Evolutionary conservation across 2,329 filamentous ascomycete species (phyloP).

Genomic region (Neofusicoccum sp.): DNA sequence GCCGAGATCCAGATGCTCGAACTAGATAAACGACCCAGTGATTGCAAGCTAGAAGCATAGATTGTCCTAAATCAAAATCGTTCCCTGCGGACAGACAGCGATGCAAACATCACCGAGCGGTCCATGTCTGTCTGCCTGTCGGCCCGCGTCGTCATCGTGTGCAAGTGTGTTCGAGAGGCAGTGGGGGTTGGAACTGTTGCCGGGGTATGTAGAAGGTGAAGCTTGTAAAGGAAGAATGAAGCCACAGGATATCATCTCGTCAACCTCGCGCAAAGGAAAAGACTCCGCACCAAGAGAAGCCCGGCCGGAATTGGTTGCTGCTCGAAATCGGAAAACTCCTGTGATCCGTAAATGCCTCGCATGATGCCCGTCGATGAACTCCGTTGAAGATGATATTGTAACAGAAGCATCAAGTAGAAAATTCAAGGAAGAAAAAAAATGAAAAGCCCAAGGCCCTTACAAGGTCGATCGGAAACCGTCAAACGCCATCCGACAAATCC

Average conservation of each 20-base stretch:
- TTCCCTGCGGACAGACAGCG: conserved; percentile 12
- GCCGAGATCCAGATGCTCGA: conserved; percentile 16
- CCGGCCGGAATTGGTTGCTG: conserved; percentile 6
- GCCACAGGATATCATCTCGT: conserved; percentile 19
- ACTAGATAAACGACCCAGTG: conserved; percentile 9
- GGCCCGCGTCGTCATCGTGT: conserved; percentile 18
- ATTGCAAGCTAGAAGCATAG: background rate
- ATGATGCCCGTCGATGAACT: conserved; percentile 16
- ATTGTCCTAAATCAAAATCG: conserved; percentile 8
- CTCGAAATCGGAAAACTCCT: conserved; percentile 15
- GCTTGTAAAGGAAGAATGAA: background rate
- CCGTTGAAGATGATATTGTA: conserved; percentile 19
- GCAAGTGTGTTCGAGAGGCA: conserved; percentile 8
- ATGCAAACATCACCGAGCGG: background rate
- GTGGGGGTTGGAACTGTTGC: conserved; percentile 8
- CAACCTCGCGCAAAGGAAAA: conserved; percentile 1
- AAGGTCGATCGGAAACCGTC: conserved; percentile 9
- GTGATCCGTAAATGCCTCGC: conserved; percentile 17
- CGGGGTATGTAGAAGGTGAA: conserved; percentile 14
- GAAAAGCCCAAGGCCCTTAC: background rate
- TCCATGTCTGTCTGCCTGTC: background rate
- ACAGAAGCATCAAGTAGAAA: background rate
- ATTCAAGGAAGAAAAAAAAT: background rate
- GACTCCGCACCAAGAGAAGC: background rate
- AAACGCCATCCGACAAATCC: conserved; percentile 15